A percentile compares a stretch with the other conserved stretches of the same genome.
Conservation (phyloP, 106 monocot species). For the Platanthera zijinensis region DNA sequence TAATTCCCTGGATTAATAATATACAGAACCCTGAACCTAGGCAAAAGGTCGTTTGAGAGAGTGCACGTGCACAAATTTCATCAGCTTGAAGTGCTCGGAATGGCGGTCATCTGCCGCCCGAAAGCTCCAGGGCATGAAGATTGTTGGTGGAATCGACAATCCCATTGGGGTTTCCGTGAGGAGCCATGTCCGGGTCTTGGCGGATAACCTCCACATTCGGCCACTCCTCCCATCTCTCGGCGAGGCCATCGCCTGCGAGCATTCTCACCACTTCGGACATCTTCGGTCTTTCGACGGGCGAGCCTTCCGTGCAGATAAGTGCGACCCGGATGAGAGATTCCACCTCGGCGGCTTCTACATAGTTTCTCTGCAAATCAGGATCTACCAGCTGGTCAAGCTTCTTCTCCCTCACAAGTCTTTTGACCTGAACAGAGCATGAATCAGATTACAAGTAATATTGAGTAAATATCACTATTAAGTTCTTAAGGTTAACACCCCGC, state of each 20-base stretch:
- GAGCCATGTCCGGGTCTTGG: slow-evolving; percentile 25
- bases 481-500: too few relatives aligned
- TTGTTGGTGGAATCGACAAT: slow-evolving; percentile 51
- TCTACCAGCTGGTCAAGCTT: slow-evolving; percentile 58
- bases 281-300: slow-evolving; percentile 60
- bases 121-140: slow-evolving; percentile 36
- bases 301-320: slow-evolving; percentile 58
- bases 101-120: slow-evolving; percentile 49
- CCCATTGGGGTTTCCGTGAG: slow-evolving; percentile 37
- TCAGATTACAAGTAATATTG: background rate
- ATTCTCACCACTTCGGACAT: slow-evolving; percentile 81
- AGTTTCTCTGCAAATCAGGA: slow-evolving; percentile 65
- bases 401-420: slow-evolving; percentile 67
- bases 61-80: background rate
- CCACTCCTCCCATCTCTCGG: slow-evolving; percentile 82
- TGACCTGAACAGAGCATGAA: slow-evolving; percentile 35
- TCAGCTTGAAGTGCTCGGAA: background rate
- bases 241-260: slow-evolving; percentile 81
- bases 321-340: slow-evolving; percentile 76
- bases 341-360: slow-evolving; percentile 52
- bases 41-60: slow-evolving; percentile 1
- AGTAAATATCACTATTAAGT: background rate
- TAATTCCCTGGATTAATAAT: slow-evolving; percentile 6
- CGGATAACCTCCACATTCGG: slow-evolving; percentile 61
- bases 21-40: slow-evolving; percentile 5